Base-by-base conservation (phyloP, 306 rosid species). In the Quercus wislizeni region DNA sequence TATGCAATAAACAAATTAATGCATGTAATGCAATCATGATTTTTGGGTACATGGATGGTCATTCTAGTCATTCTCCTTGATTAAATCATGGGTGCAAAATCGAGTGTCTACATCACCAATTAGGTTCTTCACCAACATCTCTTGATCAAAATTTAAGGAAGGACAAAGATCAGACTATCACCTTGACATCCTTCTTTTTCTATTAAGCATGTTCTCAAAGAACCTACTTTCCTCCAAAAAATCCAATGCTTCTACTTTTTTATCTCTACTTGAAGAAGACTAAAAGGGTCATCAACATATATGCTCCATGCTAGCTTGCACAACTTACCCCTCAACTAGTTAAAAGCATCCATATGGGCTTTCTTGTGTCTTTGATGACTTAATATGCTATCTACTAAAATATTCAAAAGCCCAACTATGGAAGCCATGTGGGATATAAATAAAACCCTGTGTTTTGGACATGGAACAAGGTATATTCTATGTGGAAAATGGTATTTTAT, bases 201-300 rank as follows among this genome's bases (percentile, higher is more conserved):
- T 81, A 43, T 71, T 81, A 2, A 95, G 85, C 85, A 87, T 67
- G 85, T 91, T 91, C 19, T 84, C 89, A 76, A 91, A 95, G 81
- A 89, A 95, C 99, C 99, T 91, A 28, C 82, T 85, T 68, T 87
- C 90, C 61, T 95, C 99, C 43, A 95, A 82, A 80, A 91, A 91
- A 87, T 94, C 93, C 56, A 88, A 74, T 58, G 92, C 83, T 74
- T 87, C 93, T 28, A 56, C 72, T 51, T 77, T 85, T 76, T 79
- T 86, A 41, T 87, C 87, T 62, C 17, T 81, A 25, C 80, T 76
- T 17, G 83, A 86, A 64, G 86, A 84, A n/a, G 87, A 83, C 51
- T 86, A 79, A 63, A 69, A 82, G 83, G 80, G 76, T 79, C 80
- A 69, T 70, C 85, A 80, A 46, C 56, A 69, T 35, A 35, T 35